Conservation (phyloP, 2,329 filamentous ascomycete species). For the Diplocarpon rosae region DNA sequence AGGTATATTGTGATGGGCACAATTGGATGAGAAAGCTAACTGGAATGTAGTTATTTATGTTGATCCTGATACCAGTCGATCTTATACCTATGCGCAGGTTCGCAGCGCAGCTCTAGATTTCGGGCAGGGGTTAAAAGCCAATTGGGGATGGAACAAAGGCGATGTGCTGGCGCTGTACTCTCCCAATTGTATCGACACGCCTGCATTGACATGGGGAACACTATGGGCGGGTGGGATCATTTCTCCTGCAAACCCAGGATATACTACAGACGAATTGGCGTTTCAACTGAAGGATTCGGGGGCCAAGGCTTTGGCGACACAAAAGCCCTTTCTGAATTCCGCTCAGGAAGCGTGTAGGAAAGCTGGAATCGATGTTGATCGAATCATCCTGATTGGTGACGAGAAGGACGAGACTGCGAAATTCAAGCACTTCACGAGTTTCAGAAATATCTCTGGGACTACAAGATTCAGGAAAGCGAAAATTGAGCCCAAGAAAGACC, state of each 20-base stretch:
- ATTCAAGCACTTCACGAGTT: slow-evolving; percentile 62
- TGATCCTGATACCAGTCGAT: slow-evolving; percentile 56
- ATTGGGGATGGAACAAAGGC: slow-evolving; percentile 70
- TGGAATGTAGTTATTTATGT: slow-evolving; percentile 56
- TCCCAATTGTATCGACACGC: slow-evolving; percentile 78
- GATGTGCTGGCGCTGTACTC: slow-evolving; percentile 77
- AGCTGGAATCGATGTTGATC: slow-evolving; percentile 59
- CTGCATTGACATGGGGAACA: slow-evolving; percentile 63
- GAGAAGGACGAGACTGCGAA: slow-evolving; percentile 44
- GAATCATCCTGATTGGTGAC: slow-evolving; percentile 68
- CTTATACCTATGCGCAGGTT: slow-evolving; percentile 61
- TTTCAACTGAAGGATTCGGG: slow-evolving; percentile 73
- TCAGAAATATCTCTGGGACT: slow-evolving; percentile 52
- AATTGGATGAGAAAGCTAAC: not conserved
- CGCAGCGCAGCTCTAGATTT: slow-evolving; percentile 60
- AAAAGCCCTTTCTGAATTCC: slow-evolving; percentile 51
- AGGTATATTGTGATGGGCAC: slow-evolving; percentile 35
- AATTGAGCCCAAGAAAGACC: slow-evolving; percentile 57
- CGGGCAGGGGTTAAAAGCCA: slow-evolving; percentile 63
- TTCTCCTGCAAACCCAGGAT: slow-evolving; percentile 81
- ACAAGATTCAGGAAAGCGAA: slow-evolving; percentile 48
- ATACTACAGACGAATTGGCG: slow-evolving; percentile 72
- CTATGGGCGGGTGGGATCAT: slow-evolving; percentile 75
- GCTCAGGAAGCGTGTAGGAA: slow-evolving; percentile 57
- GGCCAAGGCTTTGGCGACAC: slow-evolving; percentile 66